Percentiles rank a stretch among this genome's conserved stretches.
These are phyloP conservation scores for Pouteria campechiana DNA, from an alignment of 179 eudicot genomes.

Conservation along the genomic window DNA sequence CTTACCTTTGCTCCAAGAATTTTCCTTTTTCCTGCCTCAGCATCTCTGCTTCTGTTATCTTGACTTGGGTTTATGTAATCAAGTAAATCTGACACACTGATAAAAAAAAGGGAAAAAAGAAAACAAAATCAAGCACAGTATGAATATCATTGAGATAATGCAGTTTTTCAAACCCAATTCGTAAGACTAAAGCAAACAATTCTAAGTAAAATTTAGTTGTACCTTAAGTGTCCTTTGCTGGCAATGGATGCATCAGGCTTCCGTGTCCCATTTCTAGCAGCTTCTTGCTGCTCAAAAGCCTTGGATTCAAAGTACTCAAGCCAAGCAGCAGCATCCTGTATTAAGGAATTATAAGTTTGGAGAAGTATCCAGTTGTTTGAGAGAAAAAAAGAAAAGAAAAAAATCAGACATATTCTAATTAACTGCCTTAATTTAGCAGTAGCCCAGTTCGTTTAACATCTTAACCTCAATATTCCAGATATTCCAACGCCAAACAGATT, in stretches of 20 bases:
- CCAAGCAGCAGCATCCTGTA: conserved; percentile 99
- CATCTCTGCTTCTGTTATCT: conserved; percentile 68
- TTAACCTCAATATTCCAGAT: too few relatives aligned
- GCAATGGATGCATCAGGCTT: conserved; percentile 99
- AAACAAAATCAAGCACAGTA: background rate
- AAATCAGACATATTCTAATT: too few relatives aligned
- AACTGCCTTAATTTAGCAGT: too few relatives aligned
- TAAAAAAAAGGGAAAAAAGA: conserved; percentile 5
- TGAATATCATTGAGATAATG: background rate
- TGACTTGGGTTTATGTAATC: conserved; percentile 93
- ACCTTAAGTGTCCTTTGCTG: conserved; percentile 99
- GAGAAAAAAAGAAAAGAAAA: background rate
- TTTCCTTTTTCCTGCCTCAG: conserved; percentile 57
- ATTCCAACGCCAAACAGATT: too few relatives aligned
- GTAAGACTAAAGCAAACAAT: too few relatives aligned
- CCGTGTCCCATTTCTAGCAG: conserved; percentile 92
- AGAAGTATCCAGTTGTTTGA: background rate
- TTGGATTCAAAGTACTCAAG: conserved; percentile 98
- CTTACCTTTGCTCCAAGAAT: conserved; percentile 53
- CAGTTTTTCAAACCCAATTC: too few relatives aligned
- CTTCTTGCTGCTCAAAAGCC: conserved; percentile 99
- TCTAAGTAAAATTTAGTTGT: conserved; percentile 5
- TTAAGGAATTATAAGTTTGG: background rate
- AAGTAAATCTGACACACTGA: conserved; percentile 98
- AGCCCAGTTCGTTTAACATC: too few relatives aligned